Conservation (phyloP, 768 basidiomycete genomes). For the Termitomyces sp. region DNA sequence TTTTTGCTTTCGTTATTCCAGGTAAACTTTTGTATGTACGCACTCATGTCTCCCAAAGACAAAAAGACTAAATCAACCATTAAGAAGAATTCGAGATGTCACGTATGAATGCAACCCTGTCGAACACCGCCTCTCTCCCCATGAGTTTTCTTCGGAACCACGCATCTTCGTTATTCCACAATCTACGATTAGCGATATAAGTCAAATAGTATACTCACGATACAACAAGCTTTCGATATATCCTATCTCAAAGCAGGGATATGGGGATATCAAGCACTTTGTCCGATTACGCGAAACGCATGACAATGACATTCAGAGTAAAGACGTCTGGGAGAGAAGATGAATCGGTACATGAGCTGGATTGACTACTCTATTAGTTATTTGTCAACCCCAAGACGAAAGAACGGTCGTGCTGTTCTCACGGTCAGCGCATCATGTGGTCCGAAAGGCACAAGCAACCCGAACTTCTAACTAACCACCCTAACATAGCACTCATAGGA, state of each 20-base stretch:
- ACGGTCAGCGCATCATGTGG: neutral
- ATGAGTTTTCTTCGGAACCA: too few relatives aligned
- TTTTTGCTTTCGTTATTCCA: neutral
- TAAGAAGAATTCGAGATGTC: neutral
- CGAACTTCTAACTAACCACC: too few relatives aligned
- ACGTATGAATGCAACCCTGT: neutral
- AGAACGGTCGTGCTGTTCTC: neutral
- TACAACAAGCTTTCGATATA: neutral
- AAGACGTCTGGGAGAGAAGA: neutral
- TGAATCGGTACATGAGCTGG: neutral
- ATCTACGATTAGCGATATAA: neutral
- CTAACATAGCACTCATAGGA: too few relatives aligned
- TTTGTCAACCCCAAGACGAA: neutral
- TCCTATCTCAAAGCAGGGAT: too few relatives aligned
- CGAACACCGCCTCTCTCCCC: neutral
- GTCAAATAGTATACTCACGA: neutral
- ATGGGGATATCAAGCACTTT: neutral
- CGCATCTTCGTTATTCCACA: neutral
- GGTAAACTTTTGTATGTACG: slow-evolving; percentile 1
- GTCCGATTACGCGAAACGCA: neutral
- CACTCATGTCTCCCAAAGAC: too few relatives aligned
- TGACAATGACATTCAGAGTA: too few relatives aligned
- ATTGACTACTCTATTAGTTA: neutral
- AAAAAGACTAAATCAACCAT: too few relatives aligned
- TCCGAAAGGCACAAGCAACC: too few relatives aligned